Base-by-base conservation (phyloP, 106 monocot species). In the Narthecium ossifragum region DNA sequence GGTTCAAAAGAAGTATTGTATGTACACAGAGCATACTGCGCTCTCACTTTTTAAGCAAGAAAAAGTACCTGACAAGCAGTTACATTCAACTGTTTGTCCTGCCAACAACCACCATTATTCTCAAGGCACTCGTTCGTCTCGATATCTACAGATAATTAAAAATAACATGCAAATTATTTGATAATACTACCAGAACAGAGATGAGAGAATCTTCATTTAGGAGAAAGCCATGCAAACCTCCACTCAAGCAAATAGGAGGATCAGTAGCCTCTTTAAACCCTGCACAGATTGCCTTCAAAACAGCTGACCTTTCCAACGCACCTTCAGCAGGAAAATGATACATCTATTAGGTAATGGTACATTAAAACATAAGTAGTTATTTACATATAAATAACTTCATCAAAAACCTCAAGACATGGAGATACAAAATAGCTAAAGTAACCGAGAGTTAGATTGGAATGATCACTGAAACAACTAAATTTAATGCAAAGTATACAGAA, bases 121-220 rank as follows among this genome's bases (percentile, higher is more conserved):
- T 77, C 72, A 21, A 84, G 86, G 72, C 96, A 98, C 26, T 98
- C 73, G 55, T 98, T 87, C 46, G 96, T 98, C 46, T 98, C 77
- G 31, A 98, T 70, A 64, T 87, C 96, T 98, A 60, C 0, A 51
- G n/a, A n/a, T n/a, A n/a, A n/a, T n/a, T n/a, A n/a, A n/a, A n/a
- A n/a, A 31, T 32, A 17, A 46, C 10, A 46, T 52, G 56, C 4
- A 31, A 52, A 41, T 18, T 23, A 37, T 2, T 8, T 0, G 2
- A 13, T 34, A 26, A 1, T 49, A 53, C 0, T 26, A 11, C 2
- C 40, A 5, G 1, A 24, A 24, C 15, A 7, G 34, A 13, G n/a
- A 2, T 37, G 32, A 38, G 33, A 61, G 51, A 29, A 10, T 38
- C 5, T 53, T 26, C 4, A 23, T 31, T 31, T 41, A 41, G 23